Evolutionary conservation across 306 rosid genomes (phyloP), one percentile per base, ranked within the genome.

Genomic region (Astragalus membranaceus): DNA sequence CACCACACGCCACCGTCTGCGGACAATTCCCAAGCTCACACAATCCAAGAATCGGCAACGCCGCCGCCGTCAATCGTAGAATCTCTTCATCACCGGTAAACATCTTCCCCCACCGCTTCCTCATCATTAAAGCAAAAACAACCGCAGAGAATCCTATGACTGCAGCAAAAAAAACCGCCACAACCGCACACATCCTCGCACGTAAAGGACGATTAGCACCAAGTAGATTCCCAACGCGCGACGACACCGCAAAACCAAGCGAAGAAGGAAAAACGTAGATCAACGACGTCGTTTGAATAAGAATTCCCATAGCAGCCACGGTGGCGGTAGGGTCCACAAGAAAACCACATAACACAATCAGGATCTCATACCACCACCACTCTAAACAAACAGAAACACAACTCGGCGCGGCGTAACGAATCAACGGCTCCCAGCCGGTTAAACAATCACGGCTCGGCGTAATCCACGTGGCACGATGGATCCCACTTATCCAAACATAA

Each of bases 361-460:
- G 86, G 85, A 94, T 90, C 88, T 94, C 98, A 62, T 94, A 94
- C 98, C 98, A 94, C 98, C 98, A 94, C 98, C 98, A 94, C 47
- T 94, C 98, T 64, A 94, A 53, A 39, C 98, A 94, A 17, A 94
- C 98, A 0, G 98, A 94, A 1, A 85, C 89, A 26, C 98, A 94
- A 70, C 97, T 94, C 26, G 98, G 98, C 23, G 83, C 87, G 0
- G 98, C 97, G 0, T 90, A 77, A 64, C 75, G 70, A 4, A 88
- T 66, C 14, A 94, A 72, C 16, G 96, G 90, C 82, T 55, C 58
- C 88, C 90, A 94, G 44, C 96, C 96, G 5, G 48, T 42, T 0
- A 94, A 46, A 8, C 96, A 94, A 4, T 94, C 96, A 0, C 80
- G 60, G 64, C 84, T 88, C 48, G 96, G 97, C 8, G 62, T 39